These are phyloP conservation scores for Babesia caballi DNA, from an alignment of 169 alveolate genomes.

Conservation along the genomic window DNA sequence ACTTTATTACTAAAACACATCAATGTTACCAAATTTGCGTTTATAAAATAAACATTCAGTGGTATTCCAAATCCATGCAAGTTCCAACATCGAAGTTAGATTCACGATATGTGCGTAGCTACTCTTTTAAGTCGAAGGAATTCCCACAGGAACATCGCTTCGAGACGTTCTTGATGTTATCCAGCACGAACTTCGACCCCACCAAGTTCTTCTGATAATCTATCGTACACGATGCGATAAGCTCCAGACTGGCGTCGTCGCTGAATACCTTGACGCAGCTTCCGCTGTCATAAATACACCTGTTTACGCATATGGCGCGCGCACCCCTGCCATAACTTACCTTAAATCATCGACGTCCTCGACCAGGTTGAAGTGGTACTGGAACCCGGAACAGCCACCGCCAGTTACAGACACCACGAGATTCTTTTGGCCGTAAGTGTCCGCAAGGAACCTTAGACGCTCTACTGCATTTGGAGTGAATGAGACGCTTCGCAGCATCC, in stretches of 20 bases:
- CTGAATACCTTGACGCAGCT: conserved; percentile 58
- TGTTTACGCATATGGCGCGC: background rate
- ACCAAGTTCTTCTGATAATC: conserved; percentile 67
- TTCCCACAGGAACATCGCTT: conserved; percentile 78
- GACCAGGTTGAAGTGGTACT: conserved; percentile 65
- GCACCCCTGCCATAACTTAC: background rate
- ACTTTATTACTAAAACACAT: too few relatives aligned
- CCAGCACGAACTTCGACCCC: conserved; percentile 68
- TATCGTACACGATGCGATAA: conserved; percentile 64
- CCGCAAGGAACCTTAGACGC: conserved; percentile 52
- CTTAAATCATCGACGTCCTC: conserved; percentile 31
- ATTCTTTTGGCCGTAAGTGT: conserved; percentile 43
- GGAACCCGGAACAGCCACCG: conserved; percentile 81
- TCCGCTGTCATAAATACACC: conserved; percentile 58
- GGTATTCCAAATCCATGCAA: too few relatives aligned
- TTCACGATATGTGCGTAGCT: too few relatives aligned
- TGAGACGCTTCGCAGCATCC: conserved; percentile 18
- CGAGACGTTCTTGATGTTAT: conserved; percentile 68
- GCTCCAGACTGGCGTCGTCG: conserved; percentile 61
- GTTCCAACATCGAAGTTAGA: too few relatives aligned
- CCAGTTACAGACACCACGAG: conserved; percentile 68
- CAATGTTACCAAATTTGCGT: too few relatives aligned
- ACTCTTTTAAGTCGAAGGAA: conserved; percentile 68
- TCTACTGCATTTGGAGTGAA: conserved; percentile 52
- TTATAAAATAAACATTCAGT: too few relatives aligned